Conservation (phyloP, 768 basidiomycete genomes). For the Leccinum subtestaceum region DNA sequence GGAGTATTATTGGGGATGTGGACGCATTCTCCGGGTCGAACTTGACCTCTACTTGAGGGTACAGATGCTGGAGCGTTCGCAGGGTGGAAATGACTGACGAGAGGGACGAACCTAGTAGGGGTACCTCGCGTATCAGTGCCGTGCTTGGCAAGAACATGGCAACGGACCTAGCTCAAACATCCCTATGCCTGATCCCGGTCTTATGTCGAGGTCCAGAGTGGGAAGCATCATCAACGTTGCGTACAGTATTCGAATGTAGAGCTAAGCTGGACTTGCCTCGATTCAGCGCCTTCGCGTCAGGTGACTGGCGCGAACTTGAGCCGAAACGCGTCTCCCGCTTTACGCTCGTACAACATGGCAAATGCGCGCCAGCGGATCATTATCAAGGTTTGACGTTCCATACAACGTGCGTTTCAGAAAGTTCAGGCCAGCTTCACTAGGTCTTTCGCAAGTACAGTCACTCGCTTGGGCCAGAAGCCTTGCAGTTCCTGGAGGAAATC, state of each 20-base stretch:
- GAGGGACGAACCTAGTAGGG: constrained; percentile 60
- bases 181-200: constrained; percentile 73
- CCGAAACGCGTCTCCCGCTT: background rate
- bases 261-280: constrained; percentile 6
- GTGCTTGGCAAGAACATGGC: background rate
- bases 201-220: constrained; percentile 69
- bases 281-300: constrained; percentile 12
- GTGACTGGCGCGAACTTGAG: background rate
- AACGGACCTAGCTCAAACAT: constrained; percentile 69
- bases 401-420: background rate
- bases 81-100: constrained; percentile 75
- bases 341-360: constrained; percentile 28
- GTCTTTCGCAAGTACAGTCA: constrained; percentile 88
- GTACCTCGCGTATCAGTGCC: background rate
- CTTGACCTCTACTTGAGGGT: constrained; percentile 82
- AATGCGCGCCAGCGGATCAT: constrained; percentile 40
- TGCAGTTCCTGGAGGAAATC: constrained; percentile 69
- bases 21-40: constrained; percentile 71
- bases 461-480: constrained; percentile 76
- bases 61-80: constrained; percentile 60
- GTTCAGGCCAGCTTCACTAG: constrained; percentile 35
- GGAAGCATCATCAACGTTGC: constrained; percentile 49
- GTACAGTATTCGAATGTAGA: background rate
- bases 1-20: constrained; percentile 72
- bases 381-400: constrained; percentile 37